Base-by-base conservation (phyloP, 1,284 basidiomycete genomes). In the Anthracocystis panici-leucophaei region DNA sequence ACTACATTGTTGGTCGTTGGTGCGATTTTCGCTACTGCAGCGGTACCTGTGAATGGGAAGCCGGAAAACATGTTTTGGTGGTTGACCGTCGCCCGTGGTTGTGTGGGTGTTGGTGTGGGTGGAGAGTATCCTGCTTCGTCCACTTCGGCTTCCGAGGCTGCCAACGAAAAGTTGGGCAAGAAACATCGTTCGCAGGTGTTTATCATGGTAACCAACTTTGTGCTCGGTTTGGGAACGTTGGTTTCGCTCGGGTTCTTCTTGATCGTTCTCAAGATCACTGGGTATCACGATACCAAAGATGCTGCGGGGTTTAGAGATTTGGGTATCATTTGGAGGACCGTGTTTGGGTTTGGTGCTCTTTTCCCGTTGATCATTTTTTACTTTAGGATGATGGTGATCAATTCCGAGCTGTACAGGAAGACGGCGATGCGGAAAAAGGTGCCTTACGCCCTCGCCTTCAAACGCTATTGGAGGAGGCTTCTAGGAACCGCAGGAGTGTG, bases 101-200 rank as follows among this genome's bases (percentile, higher is more conserved):
- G 91, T 33, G 91, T 90, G 40, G 91, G 92, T 46, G 87, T 92
- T 45, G 91, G 91, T 78, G 91, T 91, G 7, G 91, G 91, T 25
- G 91, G 92, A 14, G 91, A 93, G 86, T 93, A 93, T 83, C 91
- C 92, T 0, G 91, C 91, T 2, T 91, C 90, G 12, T 90, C 89
- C 2, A 90, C 91, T 0, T 88, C 88, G 33, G 91, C 91, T 1
- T 89, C 88, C 45, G 91, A 92, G 82, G 89, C 91, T 35, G 91
- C 91, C 11, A 92, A 93, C 78, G 91, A 93, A 85, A 89, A 88
- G 69, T 65, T 75, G 35, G 89, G 89, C 84, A 67, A 89, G 38
- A 87, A 88, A 72, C 86, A 88, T 54, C 88, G 92, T 20, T 91
- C 91, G 0, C 90, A 91, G 83, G 89, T 91, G 20, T 92, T 92